phyloP scores from a whole-genome alignment of 139 green algal genomes.

The Picochlorum sp. region DNA sequence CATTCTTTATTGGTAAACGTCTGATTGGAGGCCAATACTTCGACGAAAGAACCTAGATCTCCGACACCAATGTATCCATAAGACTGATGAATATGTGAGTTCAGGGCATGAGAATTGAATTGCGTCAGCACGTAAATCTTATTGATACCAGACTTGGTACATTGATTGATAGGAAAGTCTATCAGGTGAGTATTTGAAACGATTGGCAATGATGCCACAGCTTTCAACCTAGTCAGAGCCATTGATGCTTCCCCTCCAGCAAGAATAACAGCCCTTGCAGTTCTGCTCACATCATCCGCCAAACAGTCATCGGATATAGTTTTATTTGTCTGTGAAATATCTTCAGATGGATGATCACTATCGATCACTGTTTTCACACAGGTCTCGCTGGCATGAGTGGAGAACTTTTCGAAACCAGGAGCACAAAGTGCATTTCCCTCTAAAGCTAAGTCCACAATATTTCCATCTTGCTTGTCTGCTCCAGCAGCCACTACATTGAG shows the following conservation, averaged over 20 bases:
- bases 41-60: constrained; percentile 34
- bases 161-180: constrained; percentile 51
- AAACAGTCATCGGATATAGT: no score
- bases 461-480: no score
- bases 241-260: constrained; percentile 42
- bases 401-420: no score
- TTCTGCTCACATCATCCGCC: constrained; percentile 15
- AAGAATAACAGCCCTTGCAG: constrained; percentile 38
- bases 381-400: no score
- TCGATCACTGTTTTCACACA: no score
- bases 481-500: no score
- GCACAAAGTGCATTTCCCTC: no score
- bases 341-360: no score
- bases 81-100: constrained; percentile 34
- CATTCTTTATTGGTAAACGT: constrained; percentile 25
- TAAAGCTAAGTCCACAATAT: no score
- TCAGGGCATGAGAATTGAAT: constrained; percentile 45
- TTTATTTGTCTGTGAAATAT: no score
- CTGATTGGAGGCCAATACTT: constrained; percentile 44
- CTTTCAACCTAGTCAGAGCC: constrained; percentile 32
- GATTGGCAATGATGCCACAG: constrained; percentile 41
- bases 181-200: constrained; percentile 34
- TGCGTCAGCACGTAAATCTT: constrained; percentile 58
- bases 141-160: constrained; percentile 45
- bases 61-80: constrained; percentile 43